phyloP scores from a whole-genome alignment of 768 basidiomycete genomes.

The Pisolithus tinctorius region DNA sequence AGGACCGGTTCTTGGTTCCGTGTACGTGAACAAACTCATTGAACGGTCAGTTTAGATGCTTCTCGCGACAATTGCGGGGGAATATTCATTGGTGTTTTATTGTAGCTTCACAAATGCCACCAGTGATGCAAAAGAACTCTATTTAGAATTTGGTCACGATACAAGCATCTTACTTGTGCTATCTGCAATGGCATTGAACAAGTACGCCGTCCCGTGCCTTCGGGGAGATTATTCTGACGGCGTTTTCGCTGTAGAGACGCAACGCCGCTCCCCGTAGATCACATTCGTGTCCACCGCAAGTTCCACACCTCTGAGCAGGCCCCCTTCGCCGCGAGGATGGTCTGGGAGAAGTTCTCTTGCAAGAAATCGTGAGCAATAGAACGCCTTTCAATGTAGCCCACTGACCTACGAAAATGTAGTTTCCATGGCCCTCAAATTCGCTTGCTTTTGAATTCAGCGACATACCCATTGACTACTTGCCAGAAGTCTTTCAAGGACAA shows the following conservation, averaged over 20 bases:
- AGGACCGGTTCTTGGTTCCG: slow-evolving; percentile 32
- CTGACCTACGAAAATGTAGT: slow-evolving; percentile 10
- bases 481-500: slow-evolving; percentile 22
- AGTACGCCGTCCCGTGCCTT: slow-evolving; percentile 18
- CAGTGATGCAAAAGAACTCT: slow-evolving; percentile 26
- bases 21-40: slow-evolving; percentile 34
- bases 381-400: neutral
- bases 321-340: slow-evolving; percentile 39
- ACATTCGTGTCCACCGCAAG: slow-evolving; percentile 23
- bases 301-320: slow-evolving; percentile 35
- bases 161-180: slow-evolving; percentile 33
- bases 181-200: slow-evolving; percentile 32
- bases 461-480: slow-evolving; percentile 33
- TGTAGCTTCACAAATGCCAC: slow-evolving; percentile 30
- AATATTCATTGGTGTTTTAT: neutral
- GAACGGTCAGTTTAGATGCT: slow-evolving; percentile 24
- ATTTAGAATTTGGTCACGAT: slow-evolving; percentile 39
- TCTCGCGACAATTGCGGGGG: neutral
- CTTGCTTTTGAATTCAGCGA: slow-evolving; percentile 35
- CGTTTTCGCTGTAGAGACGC: slow-evolving; percentile 22
- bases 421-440: slow-evolving; percentile 33
- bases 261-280: slow-evolving; percentile 21
- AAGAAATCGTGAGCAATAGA: slow-evolving; percentile 21
- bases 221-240: slow-evolving; percentile 17
- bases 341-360: slow-evolving; percentile 38